These are phyloP conservation scores for Pythium brachiatum DNA, from an alignment of 352 stramenopile species.

Conservation along the genomic window DNA sequence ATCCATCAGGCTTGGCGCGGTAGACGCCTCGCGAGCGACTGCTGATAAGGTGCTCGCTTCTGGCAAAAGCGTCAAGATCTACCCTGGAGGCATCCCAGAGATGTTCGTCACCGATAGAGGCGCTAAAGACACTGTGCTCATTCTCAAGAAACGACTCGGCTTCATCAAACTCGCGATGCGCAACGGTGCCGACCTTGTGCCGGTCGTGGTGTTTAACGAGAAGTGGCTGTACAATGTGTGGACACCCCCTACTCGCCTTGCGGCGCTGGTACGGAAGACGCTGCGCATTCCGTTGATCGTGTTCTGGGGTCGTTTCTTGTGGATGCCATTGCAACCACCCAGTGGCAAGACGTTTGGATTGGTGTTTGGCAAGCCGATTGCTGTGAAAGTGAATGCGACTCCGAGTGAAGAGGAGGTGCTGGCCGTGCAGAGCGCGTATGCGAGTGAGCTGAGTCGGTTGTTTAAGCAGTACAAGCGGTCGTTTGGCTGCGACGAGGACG, in stretches of 20 bases:
- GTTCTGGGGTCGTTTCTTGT: slow-evolving; percentile 75
- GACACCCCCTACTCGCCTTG: slow-evolving; percentile 50
- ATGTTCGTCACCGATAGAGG: slow-evolving; percentile 71
- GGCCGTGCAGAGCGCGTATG: slow-evolving; percentile 45
- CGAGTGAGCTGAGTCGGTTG: slow-evolving; percentile 50
- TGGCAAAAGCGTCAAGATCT: slow-evolving; percentile 64
- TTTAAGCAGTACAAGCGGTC: slow-evolving; percentile 65
- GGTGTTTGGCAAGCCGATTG: slow-evolving; percentile 70
- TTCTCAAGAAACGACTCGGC: slow-evolving; percentile 68
- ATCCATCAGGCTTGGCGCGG: slow-evolving; percentile 35
- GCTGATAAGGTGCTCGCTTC: slow-evolving; percentile 65
- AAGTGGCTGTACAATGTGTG: slow-evolving; percentile 77
- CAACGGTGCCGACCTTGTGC: slow-evolving; percentile 65
- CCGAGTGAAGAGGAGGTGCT: slow-evolving; percentile 58
- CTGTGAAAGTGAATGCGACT: slow-evolving; percentile 39
- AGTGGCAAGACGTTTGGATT: slow-evolving; percentile 63
- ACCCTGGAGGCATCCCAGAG: slow-evolving; percentile 66
- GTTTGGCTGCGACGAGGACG: slow-evolving; percentile 67
- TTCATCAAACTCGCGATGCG: slow-evolving; percentile 78
- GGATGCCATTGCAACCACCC: slow-evolving; percentile 58
- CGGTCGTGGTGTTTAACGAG: slow-evolving; percentile 72
- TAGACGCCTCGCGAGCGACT: slow-evolving; percentile 62
- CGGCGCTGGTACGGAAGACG: slow-evolving; percentile 52
- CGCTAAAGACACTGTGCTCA: slow-evolving; percentile 55
- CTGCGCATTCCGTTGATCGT: slow-evolving; percentile 66